Evolutionary conservation across 1,284 basidiomycete species (phyloP).

Genomic region (Microbotryum lychnidis-dioicae): DNA sequence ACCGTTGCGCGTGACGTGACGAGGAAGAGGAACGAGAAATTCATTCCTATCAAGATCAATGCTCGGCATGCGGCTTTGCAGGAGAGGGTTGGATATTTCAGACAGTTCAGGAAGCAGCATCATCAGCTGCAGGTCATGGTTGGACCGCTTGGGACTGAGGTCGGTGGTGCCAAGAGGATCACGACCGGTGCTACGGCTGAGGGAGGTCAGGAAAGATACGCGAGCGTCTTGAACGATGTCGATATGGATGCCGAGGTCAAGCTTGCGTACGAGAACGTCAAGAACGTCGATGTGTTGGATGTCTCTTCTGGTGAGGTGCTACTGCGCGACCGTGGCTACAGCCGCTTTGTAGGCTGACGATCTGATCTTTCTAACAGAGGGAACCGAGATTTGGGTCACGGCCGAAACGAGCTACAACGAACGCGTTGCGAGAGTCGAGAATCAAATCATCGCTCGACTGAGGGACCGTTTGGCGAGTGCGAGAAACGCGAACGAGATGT

Average conservation of each 20-base stretch:
- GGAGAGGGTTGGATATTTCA: slow-evolving; percentile 76
- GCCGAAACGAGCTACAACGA: slow-evolving; percentile 98
- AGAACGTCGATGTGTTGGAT: slow-evolving; percentile 92
- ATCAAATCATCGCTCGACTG: slow-evolving; percentile 90
- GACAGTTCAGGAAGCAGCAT: slow-evolving; percentile 92
- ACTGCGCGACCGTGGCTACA: too few relatives aligned
- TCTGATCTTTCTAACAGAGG: slow-evolving; percentile 51
- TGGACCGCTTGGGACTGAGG: slow-evolving; percentile 62
- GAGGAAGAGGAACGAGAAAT: slow-evolving; percentile 81
- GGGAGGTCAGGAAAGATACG: slow-evolving; percentile 34
- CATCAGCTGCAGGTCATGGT: slow-evolving; percentile 98
- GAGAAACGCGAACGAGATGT: slow-evolving; percentile 97
- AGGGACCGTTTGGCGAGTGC: slow-evolving; percentile 91
- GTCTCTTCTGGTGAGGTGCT: slow-evolving; percentile 65
- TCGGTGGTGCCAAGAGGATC: slow-evolving; percentile 52
- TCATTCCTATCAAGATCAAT: slow-evolving; percentile 93
- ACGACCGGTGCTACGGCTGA: slow-evolving; percentile 43
- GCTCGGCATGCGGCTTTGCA: slow-evolving; percentile 85
- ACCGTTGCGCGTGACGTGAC: slow-evolving; percentile 94
- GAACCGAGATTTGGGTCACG: slow-evolving; percentile 95
- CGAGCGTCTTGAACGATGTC: slow-evolving; percentile 54
- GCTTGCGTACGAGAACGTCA: slow-evolving; percentile 72
- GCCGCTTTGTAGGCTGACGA: background rate
- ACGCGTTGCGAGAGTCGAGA: slow-evolving; percentile 91
- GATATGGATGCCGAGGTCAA: slow-evolving; percentile 88